A percentile compares a stretch with the other conserved stretches of the same genome.
These are phyloP conservation scores for Candida chilensis DNA, from an alignment of 805 yeast genomes.

Conservation along the genomic window DNA sequence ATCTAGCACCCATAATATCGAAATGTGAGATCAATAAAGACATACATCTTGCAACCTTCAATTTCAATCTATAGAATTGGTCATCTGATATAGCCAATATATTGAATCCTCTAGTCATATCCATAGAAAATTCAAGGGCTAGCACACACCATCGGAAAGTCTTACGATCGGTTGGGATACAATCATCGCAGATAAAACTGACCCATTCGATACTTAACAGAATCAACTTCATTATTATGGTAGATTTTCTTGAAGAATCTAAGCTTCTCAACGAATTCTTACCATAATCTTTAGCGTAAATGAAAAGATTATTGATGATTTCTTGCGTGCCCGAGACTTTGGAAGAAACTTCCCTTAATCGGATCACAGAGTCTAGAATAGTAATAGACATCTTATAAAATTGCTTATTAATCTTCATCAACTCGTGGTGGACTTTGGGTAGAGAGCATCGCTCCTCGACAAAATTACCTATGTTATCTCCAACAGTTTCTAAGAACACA, in stretches of 20 bases:
- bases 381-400: conserved; percentile 61
- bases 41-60: conserved; percentile 91
- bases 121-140: conserved; percentile 94
- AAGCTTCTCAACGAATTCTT: conserved; percentile 58
- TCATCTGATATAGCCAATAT: conserved; percentile 72
- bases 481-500: conserved; percentile 47
- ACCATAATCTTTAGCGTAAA: conserved; percentile 77
- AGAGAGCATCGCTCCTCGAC: conserved; percentile 65
- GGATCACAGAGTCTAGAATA: conserved; percentile 50
- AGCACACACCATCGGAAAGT: conserved; percentile 95
- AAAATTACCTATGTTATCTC: conserved; percentile 40
- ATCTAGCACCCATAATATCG: conserved; percentile 97
- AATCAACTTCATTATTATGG: conserved; percentile 62
- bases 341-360: conserved; percentile 44
- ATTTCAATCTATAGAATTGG: conserved; percentile 62
- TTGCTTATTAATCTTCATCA: conserved; percentile 53
- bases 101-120: conserved; percentile 83
- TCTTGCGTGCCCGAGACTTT: conserved; percentile 64
- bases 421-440: conserved; percentile 62
- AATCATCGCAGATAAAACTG: conserved; percentile 86
- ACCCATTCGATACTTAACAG: conserved; percentile 85
- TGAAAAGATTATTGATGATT: conserved; percentile 61
- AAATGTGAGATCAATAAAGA: conserved; percentile 89
- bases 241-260: conserved; percentile 58
- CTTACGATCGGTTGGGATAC: conserved; percentile 83